These are phyloP conservation scores for Ophiorrhiza pumila DNA, from an alignment of 257 asterid species.

Conservation along the genomic window DNA sequence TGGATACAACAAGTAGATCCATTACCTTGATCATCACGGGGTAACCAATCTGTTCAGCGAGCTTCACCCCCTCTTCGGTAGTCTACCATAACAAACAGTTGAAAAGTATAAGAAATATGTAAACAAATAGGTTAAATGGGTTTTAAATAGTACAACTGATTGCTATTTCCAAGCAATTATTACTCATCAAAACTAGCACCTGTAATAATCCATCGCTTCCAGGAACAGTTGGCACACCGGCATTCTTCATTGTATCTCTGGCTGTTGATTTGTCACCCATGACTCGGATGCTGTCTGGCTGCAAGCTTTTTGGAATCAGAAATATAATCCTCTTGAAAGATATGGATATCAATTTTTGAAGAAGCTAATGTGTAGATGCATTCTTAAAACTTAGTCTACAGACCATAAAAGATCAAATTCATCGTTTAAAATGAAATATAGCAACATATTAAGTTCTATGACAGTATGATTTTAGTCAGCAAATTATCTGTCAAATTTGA, in stretches of 20 bases:
- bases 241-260: constrained; percentile 97
- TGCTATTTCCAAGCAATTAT: not conserved
- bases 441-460: not conserved
- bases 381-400: not conserved
- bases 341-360: not conserved
- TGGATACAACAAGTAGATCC: not conserved
- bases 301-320: constrained; percentile 27
- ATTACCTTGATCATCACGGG: constrained; percentile 99
- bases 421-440: not conserved
- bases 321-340: not conserved
- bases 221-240: constrained; percentile 99
- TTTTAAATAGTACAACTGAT: not conserved
- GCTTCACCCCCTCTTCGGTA: constrained; percentile 80
- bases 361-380: constrained; percentile 12
- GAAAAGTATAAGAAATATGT: constrained; percentile 8
- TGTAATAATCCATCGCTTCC: constrained; percentile 91
- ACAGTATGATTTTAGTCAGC: not conserved
- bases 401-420: not conserved
- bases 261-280: constrained; percentile 99
- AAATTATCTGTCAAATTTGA: not conserved
- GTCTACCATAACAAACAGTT: constrained; percentile 44
- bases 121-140: not conserved
- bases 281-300: constrained; percentile 96
- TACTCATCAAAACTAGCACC: constrained; percentile 37
- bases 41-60: constrained; percentile 81